Evolutionary conservation across 148 eudicot genomes (phyloP).

Genomic region (Fagopyrum esculentum): DNA sequence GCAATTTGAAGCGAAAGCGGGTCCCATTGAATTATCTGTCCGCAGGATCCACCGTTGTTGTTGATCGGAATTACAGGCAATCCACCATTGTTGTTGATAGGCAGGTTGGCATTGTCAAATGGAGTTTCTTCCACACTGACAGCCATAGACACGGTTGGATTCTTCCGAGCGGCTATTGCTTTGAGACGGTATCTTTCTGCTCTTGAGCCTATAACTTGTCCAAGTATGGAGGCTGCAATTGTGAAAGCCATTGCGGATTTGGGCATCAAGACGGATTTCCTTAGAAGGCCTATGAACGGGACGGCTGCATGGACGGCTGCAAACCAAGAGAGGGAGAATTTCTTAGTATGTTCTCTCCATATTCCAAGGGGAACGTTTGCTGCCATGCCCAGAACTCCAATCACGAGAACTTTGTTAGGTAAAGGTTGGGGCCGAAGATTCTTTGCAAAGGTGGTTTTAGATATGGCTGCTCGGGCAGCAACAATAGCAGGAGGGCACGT

Average conservation of each 20-base stretch:
- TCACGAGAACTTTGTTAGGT: constrained; percentile 66
- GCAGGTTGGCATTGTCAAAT: constrained; percentile 9
- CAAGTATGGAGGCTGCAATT: constrained; percentile 81
- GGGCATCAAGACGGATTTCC: constrained; percentile 88
- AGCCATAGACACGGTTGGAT: constrained; percentile 14
- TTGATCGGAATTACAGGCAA: constrained; percentile 20
- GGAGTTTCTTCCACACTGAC: constrained; percentile 7
- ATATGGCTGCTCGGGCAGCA: constrained; percentile 77
- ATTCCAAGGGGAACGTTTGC: constrained; percentile 81
- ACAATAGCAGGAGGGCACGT: constrained; percentile 79
- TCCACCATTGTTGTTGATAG: neutral
- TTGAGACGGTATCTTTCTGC: constrained; percentile 81
- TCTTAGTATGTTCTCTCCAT: constrained; percentile 93
- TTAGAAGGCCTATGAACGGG: constrained; percentile 87
- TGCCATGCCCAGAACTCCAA: constrained; percentile 90
- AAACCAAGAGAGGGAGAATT: constrained; percentile 96
- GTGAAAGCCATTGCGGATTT: constrained; percentile 96
- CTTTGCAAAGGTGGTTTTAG: constrained; percentile 81
- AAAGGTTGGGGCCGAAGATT: constrained; percentile 87
- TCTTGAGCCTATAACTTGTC: constrained; percentile 94
- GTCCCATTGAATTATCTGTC: constrained; percentile 48
- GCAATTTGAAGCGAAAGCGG: constrained; percentile 28
- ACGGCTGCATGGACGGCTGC: constrained; percentile 95
- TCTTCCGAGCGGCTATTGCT: constrained; percentile 30
- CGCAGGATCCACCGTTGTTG: constrained; percentile 30